Conservation (phyloP, 306 rosid species). For the Nissolia schottii region DNA sequence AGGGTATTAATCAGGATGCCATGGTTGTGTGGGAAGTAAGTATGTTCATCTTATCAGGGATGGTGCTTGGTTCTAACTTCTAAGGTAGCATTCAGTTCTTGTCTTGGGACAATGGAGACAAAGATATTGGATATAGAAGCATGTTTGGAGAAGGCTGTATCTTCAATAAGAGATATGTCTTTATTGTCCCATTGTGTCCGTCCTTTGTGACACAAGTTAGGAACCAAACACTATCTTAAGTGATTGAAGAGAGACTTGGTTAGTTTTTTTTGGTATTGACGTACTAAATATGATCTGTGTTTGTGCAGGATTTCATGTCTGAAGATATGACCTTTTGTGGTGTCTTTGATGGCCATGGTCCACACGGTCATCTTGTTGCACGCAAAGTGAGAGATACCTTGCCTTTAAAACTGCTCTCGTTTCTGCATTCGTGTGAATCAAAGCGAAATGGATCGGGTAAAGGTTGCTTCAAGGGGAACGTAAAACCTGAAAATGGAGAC, state of each 20-base stretch:
- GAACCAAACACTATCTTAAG: no score
- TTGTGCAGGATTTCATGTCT: conserved; percentile 76
- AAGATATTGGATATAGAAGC: no score
- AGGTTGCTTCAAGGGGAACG: conserved; percentile 61
- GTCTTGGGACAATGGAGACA: no score
- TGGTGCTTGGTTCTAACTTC: neutral
- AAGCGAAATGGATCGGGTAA: conserved; percentile 55
- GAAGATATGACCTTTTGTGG: conserved; percentile 90
- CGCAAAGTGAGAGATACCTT: conserved; percentile 90
- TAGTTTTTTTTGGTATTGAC: conserved; percentile 6
- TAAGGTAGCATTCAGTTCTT: no score
- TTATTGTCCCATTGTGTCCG: no score
- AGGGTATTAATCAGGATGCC: conserved; percentile 98
- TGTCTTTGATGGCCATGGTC: conserved; percentile 97
- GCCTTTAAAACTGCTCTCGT: conserved; percentile 80
- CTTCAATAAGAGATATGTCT: no score
- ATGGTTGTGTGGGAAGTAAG: conserved; percentile 99
- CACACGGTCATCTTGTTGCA: conserved; percentile 92
- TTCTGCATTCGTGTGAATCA: conserved; percentile 64
- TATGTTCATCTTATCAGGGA: neutral
- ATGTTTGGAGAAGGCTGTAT: no score
- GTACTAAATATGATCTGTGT: conserved; percentile 22
- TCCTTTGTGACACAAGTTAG: no score
- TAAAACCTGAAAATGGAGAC: conserved; percentile 48
- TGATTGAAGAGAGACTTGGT: neutral